These are phyloP conservation scores for Skeletonema menzelii DNA, from an alignment of 108 stramenopile species.

Conservation along the genomic window DNA sequence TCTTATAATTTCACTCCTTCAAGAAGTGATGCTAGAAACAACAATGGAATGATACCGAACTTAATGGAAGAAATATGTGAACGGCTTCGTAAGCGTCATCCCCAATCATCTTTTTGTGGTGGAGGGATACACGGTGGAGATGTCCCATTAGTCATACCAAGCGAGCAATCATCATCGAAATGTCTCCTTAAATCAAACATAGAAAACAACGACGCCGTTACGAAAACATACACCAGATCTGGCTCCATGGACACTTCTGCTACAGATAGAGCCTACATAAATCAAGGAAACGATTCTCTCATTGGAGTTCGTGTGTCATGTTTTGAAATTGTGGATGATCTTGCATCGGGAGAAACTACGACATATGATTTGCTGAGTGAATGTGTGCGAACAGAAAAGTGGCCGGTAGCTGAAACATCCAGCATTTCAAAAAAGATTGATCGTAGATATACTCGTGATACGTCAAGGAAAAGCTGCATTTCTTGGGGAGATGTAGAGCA, in stretches of 20 bases:
- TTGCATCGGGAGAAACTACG: slow-evolving; percentile 9
- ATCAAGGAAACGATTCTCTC: background rate
- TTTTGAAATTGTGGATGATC: slow-evolving; percentile 20
- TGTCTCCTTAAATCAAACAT: background rate
- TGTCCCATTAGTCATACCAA: background rate
- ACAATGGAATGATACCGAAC: background rate
- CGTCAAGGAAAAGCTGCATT: background rate
- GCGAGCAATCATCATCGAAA: background rate
- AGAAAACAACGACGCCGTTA: background rate
- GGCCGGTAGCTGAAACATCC: background rate
- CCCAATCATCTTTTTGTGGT: background rate
- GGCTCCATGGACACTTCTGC: background rate
- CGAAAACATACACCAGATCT: background rate
- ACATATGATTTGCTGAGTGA: slow-evolving; percentile 8
- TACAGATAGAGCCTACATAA: background rate
- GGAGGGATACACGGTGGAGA: background rate
- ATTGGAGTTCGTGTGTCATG: slow-evolving; percentile 9
- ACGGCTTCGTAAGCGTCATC: background rate
- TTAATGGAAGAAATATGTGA: background rate
- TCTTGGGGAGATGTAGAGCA: background rate
- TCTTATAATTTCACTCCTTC: background rate
- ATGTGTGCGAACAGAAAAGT: background rate
- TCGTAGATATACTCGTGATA: background rate
- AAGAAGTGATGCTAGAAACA: background rate
- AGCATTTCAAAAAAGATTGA: background rate